Conservation (phyloP, 352 stramenopile species). For the Phytopythium delawarense region DNA sequence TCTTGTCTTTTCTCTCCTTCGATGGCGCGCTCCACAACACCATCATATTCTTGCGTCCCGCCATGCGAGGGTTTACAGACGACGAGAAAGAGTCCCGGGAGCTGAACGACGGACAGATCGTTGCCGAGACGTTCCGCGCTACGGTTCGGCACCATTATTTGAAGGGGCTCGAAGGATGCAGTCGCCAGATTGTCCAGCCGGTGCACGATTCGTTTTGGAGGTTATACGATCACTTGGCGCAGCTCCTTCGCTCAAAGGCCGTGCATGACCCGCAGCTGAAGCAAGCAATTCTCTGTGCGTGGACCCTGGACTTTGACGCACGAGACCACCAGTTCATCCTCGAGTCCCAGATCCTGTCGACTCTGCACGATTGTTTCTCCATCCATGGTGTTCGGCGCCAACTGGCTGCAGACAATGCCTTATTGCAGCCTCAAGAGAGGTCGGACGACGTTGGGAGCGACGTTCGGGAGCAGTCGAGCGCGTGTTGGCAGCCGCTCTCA, state of each 20-base stretch:
- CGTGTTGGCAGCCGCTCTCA: slow-evolving; percentile 78
- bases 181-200: slow-evolving; percentile 43
- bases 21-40: slow-evolving; percentile 72
- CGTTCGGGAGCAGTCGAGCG: slow-evolving; percentile 22
- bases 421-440: slow-evolving; percentile 12
- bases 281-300: slow-evolving; percentile 77
- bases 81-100: slow-evolving; percentile 81
- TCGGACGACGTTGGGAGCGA: not conserved
- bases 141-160: slow-evolving; percentile 85
- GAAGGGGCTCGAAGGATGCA: slow-evolving; percentile 84
- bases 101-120: slow-evolving; percentile 66
- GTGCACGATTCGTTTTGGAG: slow-evolving; percentile 71
- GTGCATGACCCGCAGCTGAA: slow-evolving; percentile 57
- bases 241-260: slow-evolving; percentile 36
- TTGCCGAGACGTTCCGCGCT: slow-evolving; percentile 79
- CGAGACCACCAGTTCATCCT: slow-evolving; percentile 79
- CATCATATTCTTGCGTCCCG: slow-evolving; percentile 79
- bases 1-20: slow-evolving; percentile 69
- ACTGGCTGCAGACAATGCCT: slow-evolving; percentile 19
- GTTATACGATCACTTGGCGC: slow-evolving; percentile 66
- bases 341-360: slow-evolving; percentile 71
- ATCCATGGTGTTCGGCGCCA: slow-evolving; percentile 49
- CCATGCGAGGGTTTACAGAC: slow-evolving; percentile 82
- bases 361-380: slow-evolving; percentile 71
- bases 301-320: slow-evolving; percentile 81